Base-by-base conservation (phyloP, 805 yeast species). In the Saturnispora dispora region DNA sequence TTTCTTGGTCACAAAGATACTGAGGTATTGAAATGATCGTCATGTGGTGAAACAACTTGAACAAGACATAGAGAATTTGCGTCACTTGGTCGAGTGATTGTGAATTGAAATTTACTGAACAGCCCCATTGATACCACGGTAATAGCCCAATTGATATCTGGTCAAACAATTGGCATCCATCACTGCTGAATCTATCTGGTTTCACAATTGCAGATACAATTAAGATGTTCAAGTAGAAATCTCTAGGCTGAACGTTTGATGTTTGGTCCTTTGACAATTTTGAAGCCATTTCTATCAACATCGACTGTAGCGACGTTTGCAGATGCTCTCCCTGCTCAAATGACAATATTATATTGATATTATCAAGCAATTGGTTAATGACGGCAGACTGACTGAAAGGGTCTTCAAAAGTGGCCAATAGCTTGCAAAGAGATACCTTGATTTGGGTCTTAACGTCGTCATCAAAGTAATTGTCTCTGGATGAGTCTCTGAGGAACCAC, bases 121-220 rank as follows among this genome's bases (percentile, higher is more conserved):
- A 17, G 10, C 48, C 48, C 37, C 36, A 36, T 46, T 46, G 22
- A 46, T 46, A 27, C 48, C 44, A 40, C 20, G 30, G 30, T 36
- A 20, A 15, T 48, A 45, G 30, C 42, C 51, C 17, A 22, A 32
- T 25, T 22, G 51, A 42, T 17, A 56, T 36, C 11, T 56, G 46
- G 5, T 47, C 39, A 46, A 50, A 54, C 15, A 75, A 74, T 1
- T 93, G 91, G 65, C 83, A 86, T 35, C 63, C 73, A 61, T 85
- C 75, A 18, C 52, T 55, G 28, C 71, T 71, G 88, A 91, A 90
- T 54, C 93, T 77, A 63, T 78, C 87, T 47, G 78, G 76, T 56
- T 87, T 73, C 52, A 83, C 69, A 25, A 91, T 75, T 63, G 88
- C 93, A 45, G 80, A 71, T 45, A 90, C 71, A 52, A 91, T 76